phyloP scores from a whole-genome alignment of 106 monocot species.

The Hemerocallis citrina region DNA sequence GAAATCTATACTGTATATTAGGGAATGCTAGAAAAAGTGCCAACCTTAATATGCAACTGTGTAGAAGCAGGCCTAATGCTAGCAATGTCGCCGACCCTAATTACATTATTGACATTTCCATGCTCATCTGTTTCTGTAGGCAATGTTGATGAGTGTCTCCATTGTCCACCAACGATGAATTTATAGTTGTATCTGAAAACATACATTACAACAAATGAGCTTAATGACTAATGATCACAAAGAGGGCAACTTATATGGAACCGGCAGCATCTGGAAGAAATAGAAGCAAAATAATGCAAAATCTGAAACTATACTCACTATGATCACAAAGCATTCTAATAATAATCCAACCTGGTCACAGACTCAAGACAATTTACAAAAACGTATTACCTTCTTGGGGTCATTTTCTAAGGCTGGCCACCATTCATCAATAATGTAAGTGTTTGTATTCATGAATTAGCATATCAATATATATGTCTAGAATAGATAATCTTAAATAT shows the following conservation, averaged over 20 bases:
- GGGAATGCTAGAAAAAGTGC: background rate
- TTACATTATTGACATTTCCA: conserved; percentile 87
- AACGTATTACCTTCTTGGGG: too few species aligned
- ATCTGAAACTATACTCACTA: too few species aligned
- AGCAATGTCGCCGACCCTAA: conserved; percentile 73
- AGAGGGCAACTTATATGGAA: background rate
- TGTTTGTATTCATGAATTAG: too few species aligned
- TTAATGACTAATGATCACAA: too few species aligned
- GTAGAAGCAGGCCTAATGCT: conserved; percentile 33
- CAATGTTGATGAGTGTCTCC: conserved; percentile 74
- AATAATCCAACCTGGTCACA: too few species aligned
- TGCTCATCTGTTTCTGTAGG: conserved; percentile 69
- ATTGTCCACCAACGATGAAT: conserved; percentile 76
- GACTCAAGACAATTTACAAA: too few species aligned
- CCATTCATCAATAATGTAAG: too few species aligned
- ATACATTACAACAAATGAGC: background rate
- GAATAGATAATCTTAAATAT: too few species aligned
- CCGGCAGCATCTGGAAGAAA: background rate
- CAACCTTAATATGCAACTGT: conserved; percentile 70
- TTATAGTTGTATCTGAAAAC: conserved; percentile 70
- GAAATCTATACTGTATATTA: background rate
- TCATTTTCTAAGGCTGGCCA: too few species aligned
- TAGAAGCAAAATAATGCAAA: too few species aligned
- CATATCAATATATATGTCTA: too few species aligned
- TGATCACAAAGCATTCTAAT: too few species aligned